Evolutionary conservation across 306 rosid species (phyloP), one percentile per base, ranked within the genome.

Genomic region (Quercus wislizeni): DNA sequence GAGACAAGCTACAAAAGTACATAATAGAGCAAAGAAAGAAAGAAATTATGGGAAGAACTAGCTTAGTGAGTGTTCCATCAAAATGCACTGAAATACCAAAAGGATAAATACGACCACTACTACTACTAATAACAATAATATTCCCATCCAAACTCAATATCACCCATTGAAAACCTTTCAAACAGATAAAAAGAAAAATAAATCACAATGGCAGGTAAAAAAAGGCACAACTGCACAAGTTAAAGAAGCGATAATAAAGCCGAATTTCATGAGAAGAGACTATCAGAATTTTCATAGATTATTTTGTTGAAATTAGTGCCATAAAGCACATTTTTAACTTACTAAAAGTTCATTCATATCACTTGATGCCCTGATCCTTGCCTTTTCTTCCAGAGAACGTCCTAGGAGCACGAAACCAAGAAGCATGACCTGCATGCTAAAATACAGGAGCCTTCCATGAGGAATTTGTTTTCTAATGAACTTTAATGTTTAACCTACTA

Each of bases 351-450:
- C 99, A 83, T 93, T 95, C 99, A 95, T 95, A 86, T 95, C 96
- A 80, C 99, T 95, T 18, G 98, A 95, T 49, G 99, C 99, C 76
- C 81, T 96, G 82, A 89, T 87, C 87, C 99, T 93, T 3, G 97
- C 98, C 79, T 84, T 91, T 83, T 95, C 99, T 85, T 95, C 99
- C 75, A 95, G 83, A 71, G 99, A 91, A 73, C 99, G 98, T 83
- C 99, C 99, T 65, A 93, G 91, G 76, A 95, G 99, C 83, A 95
- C 99, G 68, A 95, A 91, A 84, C 98, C 99, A 85, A 95, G 98
- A 91, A 95, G 99, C 99, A 95, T 95, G 90, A 95, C 98, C 99
- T 95, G 99, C 97, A 91, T 83, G 75, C 91, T 90, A 95, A 83
- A 87, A 90, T 52, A 86, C 52, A 75, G 46, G 77, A 83, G 84